phyloP scores from a whole-genome alignment of 192 early-diverging fungal genomes.

The Coemansia sp. region DNA sequence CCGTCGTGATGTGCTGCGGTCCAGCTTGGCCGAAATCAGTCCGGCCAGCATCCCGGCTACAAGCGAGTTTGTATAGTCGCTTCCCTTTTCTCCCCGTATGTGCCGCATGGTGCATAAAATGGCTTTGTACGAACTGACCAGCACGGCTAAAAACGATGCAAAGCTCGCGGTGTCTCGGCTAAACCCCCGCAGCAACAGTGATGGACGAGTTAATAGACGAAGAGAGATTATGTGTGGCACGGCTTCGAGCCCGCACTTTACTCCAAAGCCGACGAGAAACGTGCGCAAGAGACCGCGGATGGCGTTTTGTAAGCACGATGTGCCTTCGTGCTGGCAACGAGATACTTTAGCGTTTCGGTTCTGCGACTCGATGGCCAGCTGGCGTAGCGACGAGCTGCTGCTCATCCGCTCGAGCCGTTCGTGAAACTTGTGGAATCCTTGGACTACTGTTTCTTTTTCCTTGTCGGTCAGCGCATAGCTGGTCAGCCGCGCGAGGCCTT shows the following conservation, averaged over 20 bases:
- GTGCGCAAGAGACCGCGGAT: conserved; percentile 66
- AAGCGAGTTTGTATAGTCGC: conserved; percentile 63
- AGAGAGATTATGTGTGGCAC: conserved; percentile 59
- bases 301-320: conserved; percentile 64
- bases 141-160: conserved; percentile 65
- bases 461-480: conserved; percentile 65
- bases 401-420: conserved; percentile 65
- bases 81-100: conserved; percentile 37
- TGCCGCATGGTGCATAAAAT: conserved; percentile 63
- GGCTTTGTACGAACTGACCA: conserved; percentile 65
- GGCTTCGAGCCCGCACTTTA: conserved; percentile 62
- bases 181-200: conserved; percentile 31
- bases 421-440: conserved; percentile 62
- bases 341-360: conserved; percentile 7
- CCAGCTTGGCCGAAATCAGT: conserved; percentile 59
- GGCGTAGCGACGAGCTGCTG: conserved; percentile 48
- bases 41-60: conserved; percentile 66
- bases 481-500: conserved; percentile 60
- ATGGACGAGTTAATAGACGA: conserved; percentile 46
- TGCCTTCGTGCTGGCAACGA: conserved; percentile 63
- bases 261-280: conserved; percentile 58
- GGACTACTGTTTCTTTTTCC: conserved; percentile 64
- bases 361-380: conserved; percentile 42
- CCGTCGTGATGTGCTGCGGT: conserved; percentile 60
- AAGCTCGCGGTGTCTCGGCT: conserved; percentile 64